Evolutionary conservation across 768 basidiomycete genomes (phyloP), one percentile per base, ranked within the genome.

Genomic region (Pholiota microspora): DNA sequence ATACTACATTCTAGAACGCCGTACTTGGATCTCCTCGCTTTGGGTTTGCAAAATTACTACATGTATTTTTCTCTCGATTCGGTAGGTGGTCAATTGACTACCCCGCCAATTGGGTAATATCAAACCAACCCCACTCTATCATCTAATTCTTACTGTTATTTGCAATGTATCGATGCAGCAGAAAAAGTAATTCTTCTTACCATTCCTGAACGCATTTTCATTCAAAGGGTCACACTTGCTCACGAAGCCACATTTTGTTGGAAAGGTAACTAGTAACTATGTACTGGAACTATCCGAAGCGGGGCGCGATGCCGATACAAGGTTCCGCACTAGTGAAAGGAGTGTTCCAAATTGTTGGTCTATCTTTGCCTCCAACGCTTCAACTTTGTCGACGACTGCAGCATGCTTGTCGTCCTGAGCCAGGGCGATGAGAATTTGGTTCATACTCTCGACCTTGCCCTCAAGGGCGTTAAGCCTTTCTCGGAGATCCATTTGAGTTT

Each of bases 291-390:
- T n/a, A n/a, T n/a, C n/a, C n/a, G n/a, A n/a, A n/a, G n/a, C n/a
- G n/a, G n/a, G n/a, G n/a, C n/a, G n/a, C n/a, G n/a, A n/a, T n/a
- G n/a, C n/a, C n/a, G 51, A 31, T 6, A 52, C 28, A 44, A 52
- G 28, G 12, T 32, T 40, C 21, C 29, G 51, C 40, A 52, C 32
- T 5, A n/a, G 9, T 8, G 27, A 16, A 2, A 52, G 38, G n/a
- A 52, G 42, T 2, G 18, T 16, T 27, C 40, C 49, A 27, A 50
- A 50, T 23, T 50, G 49, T 7, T 38, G 40, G 34, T 52, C 40
- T 7, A 52, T 52, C n/a, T 52, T 51, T 8, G 50, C 15, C 18
- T 51, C 50, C 25, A 51, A 51, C 12, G 35, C 38, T 25, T 42
- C 50, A 9, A 52, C 44, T 28, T 52, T 52, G 28, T 10, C 23